Percentiles rank a stretch among this genome's conserved stretches.
Conservation (phyloP, 2,329 filamentous ascomycete genomes). For the Magnaporthiopsis incrustans region DNA sequence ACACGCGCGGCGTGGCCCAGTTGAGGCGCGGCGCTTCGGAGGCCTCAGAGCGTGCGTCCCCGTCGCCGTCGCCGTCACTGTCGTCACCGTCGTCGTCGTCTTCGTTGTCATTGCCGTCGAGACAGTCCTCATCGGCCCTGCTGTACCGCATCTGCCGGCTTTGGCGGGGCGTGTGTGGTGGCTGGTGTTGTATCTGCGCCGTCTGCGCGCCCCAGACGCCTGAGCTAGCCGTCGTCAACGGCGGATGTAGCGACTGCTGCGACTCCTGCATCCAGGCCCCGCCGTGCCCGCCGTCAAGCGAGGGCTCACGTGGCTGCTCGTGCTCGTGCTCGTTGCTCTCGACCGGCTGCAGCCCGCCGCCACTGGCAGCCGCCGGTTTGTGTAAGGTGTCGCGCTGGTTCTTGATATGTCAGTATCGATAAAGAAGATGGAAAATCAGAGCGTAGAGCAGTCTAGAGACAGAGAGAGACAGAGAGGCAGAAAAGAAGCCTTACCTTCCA, state of each 20-base stretch:
- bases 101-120: background rate
- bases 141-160: background rate
- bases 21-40: slow-evolving; percentile 4
- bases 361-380: too few species aligned
- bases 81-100: too few species aligned
- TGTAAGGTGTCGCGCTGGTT: slow-evolving; percentile 2
- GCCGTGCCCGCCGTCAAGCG: background rate
- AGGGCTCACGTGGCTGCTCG: background rate
- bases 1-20: slow-evolving; percentile 5
- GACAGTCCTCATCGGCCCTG: background rate
- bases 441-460: background rate
- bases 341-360: background rate
- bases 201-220: background rate
- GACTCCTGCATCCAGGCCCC: background rate
- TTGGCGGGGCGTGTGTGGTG: background rate
- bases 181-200: background rate
- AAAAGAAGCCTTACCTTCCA: background rate
- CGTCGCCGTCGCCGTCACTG: background rate
- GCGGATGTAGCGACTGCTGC: background rate
- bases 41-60: background rate
- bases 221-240: background rate
- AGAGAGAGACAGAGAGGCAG: background rate
- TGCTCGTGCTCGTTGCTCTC: background rate
- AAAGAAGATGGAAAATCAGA: background rate
- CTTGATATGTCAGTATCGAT: background rate